Conservation (phyloP, 176 grass and related monocot species). For the Pharus latifolius region DNA sequence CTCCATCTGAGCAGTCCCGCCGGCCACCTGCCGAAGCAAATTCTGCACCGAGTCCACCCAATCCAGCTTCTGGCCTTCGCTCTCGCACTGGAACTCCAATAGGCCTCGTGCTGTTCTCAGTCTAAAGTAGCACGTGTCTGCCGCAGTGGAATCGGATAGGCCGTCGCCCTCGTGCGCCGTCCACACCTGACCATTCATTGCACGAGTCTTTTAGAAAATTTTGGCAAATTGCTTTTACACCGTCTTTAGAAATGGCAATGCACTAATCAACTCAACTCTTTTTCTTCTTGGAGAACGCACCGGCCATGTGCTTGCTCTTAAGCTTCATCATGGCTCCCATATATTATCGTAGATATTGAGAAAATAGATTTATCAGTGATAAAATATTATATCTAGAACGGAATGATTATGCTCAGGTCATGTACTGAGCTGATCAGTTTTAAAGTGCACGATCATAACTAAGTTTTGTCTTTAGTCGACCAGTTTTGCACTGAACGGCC, state of each 20-base stretch:
- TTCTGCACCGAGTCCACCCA: conserved; percentile 53
- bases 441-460: no score
- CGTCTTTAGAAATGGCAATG: background rate
- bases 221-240: no score
- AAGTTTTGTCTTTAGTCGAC: no score
- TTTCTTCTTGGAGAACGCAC: conserved; percentile 59
- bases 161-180: background rate
- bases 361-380: no score
- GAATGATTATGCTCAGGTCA: no score
- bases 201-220: background rate
- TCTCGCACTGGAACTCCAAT: conserved; percentile 43
- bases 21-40: conserved; percentile 44
- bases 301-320: conserved; percentile 54
- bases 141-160: background rate
- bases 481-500: no score
- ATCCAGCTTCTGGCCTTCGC: conserved; percentile 8
- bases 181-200: conserved; percentile 7
- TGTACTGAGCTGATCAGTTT: no score
- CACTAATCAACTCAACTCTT: background rate
- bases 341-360: no score
- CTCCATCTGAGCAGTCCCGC: conserved; percentile 35
- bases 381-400: no score
- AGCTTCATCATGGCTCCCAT: no score
- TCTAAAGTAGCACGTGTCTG: conserved; percentile 23
- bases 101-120: conserved; percentile 42